Evolutionary conservation across 164 flowering plant genomes (phyloP).

Genomic region (Cinnamomum chago): DNA sequence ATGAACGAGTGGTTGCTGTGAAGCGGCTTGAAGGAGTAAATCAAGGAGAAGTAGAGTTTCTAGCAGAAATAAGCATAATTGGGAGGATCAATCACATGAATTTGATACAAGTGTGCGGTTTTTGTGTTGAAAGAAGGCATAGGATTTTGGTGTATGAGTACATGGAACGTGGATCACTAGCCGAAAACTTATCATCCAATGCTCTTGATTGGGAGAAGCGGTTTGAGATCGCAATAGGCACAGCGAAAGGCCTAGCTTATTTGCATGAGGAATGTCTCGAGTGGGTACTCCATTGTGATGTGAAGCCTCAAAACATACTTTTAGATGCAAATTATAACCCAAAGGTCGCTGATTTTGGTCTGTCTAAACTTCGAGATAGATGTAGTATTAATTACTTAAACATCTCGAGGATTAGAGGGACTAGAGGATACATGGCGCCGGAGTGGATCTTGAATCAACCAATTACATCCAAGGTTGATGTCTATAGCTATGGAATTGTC

Average conservation of each 20-base stretch:
- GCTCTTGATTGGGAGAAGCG: conserved; percentile 21
- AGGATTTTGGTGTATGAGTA: conserved; percentile 33
- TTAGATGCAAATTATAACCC: conserved; percentile 25
- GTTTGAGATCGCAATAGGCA: conserved; percentile 23
- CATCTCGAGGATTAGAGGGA: conserved; percentile 35
- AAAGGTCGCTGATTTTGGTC: conserved; percentile 38
- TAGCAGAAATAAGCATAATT: conserved; percentile 26
- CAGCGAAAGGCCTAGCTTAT: conserved; percentile 35
- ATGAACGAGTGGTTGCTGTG: conserved; percentile 18
- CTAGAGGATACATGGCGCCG: conserved; percentile 45
- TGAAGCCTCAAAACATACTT: conserved; percentile 38
- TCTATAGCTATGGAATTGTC: conserved; percentile 45
- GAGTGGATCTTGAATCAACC: conserved; percentile 36
- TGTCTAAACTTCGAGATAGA: conserved; percentile 25
- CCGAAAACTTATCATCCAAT: conserved; percentile 14
- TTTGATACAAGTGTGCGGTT: conserved; percentile 30
- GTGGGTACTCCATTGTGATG: conserved; percentile 39
- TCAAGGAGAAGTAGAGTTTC: conserved; percentile 27
- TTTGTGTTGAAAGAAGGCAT: conserved; percentile 24
- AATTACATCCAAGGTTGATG: conserved; percentile 39
- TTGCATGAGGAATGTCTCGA: conserved; percentile 41
- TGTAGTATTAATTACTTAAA: conserved; percentile 1
- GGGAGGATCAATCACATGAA: conserved; percentile 35
- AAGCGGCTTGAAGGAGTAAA: conserved; percentile 21
- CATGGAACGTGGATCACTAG: conserved; percentile 32